Evolutionary conservation across 768 basidiomycete genomes (phyloP), one percentile per base, ranked within the genome.

Genomic region (Trametes maxima): DNA sequence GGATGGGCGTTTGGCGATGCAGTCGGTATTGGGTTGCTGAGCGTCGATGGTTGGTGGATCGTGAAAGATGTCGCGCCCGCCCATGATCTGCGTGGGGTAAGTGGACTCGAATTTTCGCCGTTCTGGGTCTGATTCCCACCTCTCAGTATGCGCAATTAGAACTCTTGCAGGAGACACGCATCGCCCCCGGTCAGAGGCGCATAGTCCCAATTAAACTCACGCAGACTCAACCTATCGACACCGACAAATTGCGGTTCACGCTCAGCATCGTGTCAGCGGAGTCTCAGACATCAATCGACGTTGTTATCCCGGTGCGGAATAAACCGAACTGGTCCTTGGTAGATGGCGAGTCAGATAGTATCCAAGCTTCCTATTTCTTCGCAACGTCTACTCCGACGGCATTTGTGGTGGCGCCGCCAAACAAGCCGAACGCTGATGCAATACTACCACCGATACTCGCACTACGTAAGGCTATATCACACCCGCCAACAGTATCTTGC

Each of bases 1-100:
- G 94, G 93, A 0, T 83, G 80, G 67, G 81, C 90, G 0, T 90
- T 94, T 68, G 94, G 94, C 2, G 73, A 85, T 25, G 84, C 84
- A 6, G 50, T 91, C 2, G 90, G 91, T 2, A 63, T 95, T 2
- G 88, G 82, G 1, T 58, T 92, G 16, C 80, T 83, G 39, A 85
- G 81, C 65, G 61, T 75, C 2, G 72, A 76, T 16, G 79, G 78
- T 16, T 84, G 82, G 81, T 89, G 87, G 85, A 83, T 78, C 1
- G 77, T 86, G 3, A 72, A 66, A 0, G 48, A 64, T 7, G 59
- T 71, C 7, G 67, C 63, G 28, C 67, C 72, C 45, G 64, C 67
- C 10, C 10, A 44, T 21, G 52, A 49, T 40, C 14, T 39, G 43
- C 52, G 50, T 35, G 66, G 64, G 45, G 70, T 70, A 50, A 24